Evolutionary conservation across 331 rosid genomes (phyloP).

Genomic region (Prunus yedoensis): DNA sequence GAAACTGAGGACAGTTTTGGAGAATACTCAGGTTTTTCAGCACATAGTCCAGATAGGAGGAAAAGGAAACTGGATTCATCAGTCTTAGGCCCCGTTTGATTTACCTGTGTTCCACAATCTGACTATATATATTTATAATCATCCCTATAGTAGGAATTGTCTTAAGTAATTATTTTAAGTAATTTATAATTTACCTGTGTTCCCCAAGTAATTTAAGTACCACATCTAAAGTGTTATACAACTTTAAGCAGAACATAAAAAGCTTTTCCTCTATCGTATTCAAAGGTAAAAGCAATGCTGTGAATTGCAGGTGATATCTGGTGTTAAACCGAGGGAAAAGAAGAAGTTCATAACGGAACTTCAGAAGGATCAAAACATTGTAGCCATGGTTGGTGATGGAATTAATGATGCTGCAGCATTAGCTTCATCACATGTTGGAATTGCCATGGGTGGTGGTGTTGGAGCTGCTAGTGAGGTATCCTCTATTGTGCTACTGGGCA

Average conservation of each 20-base stretch:
- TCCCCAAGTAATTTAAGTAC: background rate
- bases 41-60: no score
- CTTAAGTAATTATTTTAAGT: no score
- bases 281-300: conserved; percentile 5
- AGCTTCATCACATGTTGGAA: conserved; percentile 85
- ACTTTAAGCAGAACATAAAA: background rate
- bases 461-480: conserved; percentile 99
- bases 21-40: no score
- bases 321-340: conserved; percentile 83
- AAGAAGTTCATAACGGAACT: conserved; percentile 67
- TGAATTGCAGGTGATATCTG: conserved; percentile 67
- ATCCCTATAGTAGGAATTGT: background rate
- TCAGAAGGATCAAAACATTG: conserved; percentile 60
- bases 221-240: background rate
- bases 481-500: conserved; percentile 87
- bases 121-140: background rate
- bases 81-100: background rate
- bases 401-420: conserved; percentile 96
- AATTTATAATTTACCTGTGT: no score
- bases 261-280: background rate
- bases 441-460: conserved; percentile 96
- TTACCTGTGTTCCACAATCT: background rate
- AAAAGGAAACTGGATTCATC: no score
- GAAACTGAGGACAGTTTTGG: no score
- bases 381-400: conserved; percentile 99